Base-by-base conservation (phyloP, 345 rosid genomes). In the Draba incana region DNA sequence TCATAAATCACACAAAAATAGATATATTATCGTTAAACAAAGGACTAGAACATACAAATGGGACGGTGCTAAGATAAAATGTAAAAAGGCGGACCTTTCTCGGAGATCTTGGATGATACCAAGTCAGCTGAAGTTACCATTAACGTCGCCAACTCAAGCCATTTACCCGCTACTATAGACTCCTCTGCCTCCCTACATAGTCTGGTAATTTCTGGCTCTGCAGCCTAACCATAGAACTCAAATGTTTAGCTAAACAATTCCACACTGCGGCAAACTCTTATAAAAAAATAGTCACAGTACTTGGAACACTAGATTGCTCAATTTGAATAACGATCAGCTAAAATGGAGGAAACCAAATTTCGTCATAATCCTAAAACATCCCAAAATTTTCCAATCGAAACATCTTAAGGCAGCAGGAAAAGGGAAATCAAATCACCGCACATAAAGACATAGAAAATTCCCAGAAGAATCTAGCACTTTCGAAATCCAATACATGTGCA, bases 101-200 rank as follows among this genome's bases (percentile, higher is more conserved):
- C 99, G 7, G 98, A 84, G 35, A 92, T 92, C 85, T 88, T 92
- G 11, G 98, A 71, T 49, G 88, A 88, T 24, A 92, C 78, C 83
- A 95, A 61, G 54, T 92, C 96, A 24, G 96, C 98, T 0, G 98
- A 92, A 37, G 98, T 82, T n/a, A 92, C 90, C 89, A 95, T 92
- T 55, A 95, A 79, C 1, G 88, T 80, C 30, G 84, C 84, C 78
- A 95, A 82, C 64, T 95, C 99, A 57, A 86, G 63, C 98, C 94
- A 86, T 71, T 90, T 85, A 3, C 77, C 80, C 16, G 28, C 66
- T 37, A 81, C 83, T 66, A 95, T 85, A 11, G 78, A 83, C 48
- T 85, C 92, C 68, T 85, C 87, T 5, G 99, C 98, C 56, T 95
- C 99, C 66, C 75, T 50, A 75, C 87, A 92, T 11, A 95, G 85